phyloP scores from a whole-genome alignment of 805 yeast genomes.

The Limtongozyma cylindracea region DNA sequence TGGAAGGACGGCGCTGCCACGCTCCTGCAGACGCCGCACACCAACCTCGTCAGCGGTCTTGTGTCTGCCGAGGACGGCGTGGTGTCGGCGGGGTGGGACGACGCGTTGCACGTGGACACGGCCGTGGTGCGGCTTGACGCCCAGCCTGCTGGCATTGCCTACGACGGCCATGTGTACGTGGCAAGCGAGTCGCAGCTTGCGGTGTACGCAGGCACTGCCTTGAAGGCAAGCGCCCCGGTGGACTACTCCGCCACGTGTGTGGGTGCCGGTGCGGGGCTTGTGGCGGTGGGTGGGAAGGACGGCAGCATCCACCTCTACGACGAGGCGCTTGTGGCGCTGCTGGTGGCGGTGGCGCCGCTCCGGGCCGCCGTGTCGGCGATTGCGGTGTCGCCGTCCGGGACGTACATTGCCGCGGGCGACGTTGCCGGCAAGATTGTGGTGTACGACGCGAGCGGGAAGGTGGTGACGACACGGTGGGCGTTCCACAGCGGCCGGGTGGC shows the following conservation, averaged over 20 bases:
- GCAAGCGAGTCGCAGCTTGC: slow-evolving; percentile 3
- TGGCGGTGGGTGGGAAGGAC: too few species aligned
- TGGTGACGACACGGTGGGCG: slow-evolving; percentile 81
- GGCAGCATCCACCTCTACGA: slow-evolving; percentile 2
- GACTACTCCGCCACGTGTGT: too few species aligned
- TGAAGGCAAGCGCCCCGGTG: too few species aligned
- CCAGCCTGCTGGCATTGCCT: slow-evolving; percentile 12
- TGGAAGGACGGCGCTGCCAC: slow-evolving; percentile 19
- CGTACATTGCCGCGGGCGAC: slow-evolving; percentile 66
- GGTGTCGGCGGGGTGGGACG: slow-evolving; percentile 74
- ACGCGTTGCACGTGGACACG: slow-evolving; percentile 14
- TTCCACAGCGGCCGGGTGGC: slow-evolving; percentile 74
- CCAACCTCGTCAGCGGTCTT: slow-evolving; percentile 32
- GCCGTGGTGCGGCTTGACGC: slow-evolving; percentile 3
- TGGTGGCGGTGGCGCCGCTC: slow-evolving; percentile 10
- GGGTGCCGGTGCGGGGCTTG: too few species aligned
- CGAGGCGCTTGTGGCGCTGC: slow-evolving; percentile 6
- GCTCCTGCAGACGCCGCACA: slow-evolving; percentile 13
- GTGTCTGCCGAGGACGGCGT: slow-evolving; percentile 7
- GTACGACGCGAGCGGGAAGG: slow-evolving; percentile 24
- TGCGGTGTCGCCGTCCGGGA: slow-evolving; percentile 45
- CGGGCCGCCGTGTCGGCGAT: slow-evolving; percentile 40
- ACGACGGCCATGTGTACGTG: slow-evolving; percentile 2
- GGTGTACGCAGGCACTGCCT: slow-evolving; percentile 6
- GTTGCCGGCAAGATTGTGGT: slow-evolving; percentile 66